These are phyloP conservation scores for Echria macrotheca DNA, from an alignment of 495 filamentous ascomycete species.

Conservation along the genomic window DNA sequence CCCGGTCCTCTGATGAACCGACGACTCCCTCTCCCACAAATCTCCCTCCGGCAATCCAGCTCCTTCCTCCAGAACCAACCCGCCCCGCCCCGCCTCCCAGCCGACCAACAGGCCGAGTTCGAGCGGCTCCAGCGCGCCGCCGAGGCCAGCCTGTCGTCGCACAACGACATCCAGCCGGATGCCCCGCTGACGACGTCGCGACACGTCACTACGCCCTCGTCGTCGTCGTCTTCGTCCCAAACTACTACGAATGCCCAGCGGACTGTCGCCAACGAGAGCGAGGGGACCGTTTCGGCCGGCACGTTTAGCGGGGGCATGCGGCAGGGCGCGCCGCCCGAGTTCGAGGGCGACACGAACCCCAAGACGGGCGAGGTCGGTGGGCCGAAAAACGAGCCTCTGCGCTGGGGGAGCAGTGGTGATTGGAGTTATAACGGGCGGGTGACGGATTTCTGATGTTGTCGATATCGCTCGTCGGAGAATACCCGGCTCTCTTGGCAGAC, in stretches of 20 bases:
- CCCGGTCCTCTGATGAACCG: background rate
- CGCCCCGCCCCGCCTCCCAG: slow-evolving; percentile 75
- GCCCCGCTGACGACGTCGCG: slow-evolving; percentile 19
- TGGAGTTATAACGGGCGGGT: slow-evolving; percentile 96
- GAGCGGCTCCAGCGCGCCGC: slow-evolving; percentile 69
- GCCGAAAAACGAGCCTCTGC: slow-evolving; percentile 93
- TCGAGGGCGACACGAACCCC: slow-evolving; percentile 88
- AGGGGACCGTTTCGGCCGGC: slow-evolving; percentile 9
- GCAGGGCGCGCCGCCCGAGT: slow-evolving; percentile 76
- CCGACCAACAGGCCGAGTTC: slow-evolving; percentile 87
- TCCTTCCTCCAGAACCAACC: slow-evolving; percentile 47
- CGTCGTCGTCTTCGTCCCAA: background rate
- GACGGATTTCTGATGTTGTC: slow-evolving; percentile 70
- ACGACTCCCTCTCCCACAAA: no score
- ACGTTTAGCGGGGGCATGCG: slow-evolving; percentile 36
- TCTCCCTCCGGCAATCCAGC: slow-evolving; percentile 2
- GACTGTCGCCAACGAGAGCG: slow-evolving; percentile 1
- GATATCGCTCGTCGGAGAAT: no score
- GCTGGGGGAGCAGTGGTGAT: slow-evolving; percentile 77
- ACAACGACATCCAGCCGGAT: slow-evolving; percentile 15
- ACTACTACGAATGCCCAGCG: background rate
- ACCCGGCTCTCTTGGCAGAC: no score
- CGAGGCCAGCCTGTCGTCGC: slow-evolving; percentile 28
- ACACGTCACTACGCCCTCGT: slow-evolving; percentile 17
- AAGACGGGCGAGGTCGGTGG: slow-evolving; percentile 95